A percentile compares a stretch with the other conserved stretches of the same genome.
These are phyloP conservation scores for Aspergillus conjunctus DNA, from an alignment of 495 filamentous ascomycete species.

Conservation along the genomic window DNA sequence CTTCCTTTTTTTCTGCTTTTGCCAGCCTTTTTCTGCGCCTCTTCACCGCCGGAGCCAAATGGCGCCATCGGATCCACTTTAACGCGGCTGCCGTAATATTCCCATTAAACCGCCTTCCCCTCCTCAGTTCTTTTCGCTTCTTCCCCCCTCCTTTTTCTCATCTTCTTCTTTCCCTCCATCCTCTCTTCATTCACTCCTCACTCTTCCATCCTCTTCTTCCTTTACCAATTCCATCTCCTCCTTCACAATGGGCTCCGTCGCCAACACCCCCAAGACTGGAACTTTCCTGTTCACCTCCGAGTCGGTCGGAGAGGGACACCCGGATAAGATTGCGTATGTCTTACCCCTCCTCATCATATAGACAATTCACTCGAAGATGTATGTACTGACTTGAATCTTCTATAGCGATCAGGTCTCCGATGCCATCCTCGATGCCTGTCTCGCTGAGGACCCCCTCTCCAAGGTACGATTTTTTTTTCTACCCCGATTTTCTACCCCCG, in stretches of 20 bases:
- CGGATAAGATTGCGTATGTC: slow-evolving; percentile 89
- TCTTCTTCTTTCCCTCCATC: slow-evolving; percentile 20
- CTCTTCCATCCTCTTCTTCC: slow-evolving; percentile 26
- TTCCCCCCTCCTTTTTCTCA: slow-evolving; percentile 25
- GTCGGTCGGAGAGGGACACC: slow-evolving; percentile 96
- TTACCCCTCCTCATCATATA: slow-evolving; percentile 9
- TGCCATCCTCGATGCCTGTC: slow-evolving; percentile 97
- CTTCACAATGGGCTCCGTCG: slow-evolving; percentile 60
- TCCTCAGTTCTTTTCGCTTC: slow-evolving; percentile 21
- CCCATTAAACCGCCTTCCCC: slow-evolving; percentile 19
- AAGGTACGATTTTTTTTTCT: slow-evolving; percentile 57
- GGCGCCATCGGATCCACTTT: slow-evolving; percentile 37
- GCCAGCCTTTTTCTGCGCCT: slow-evolving; percentile 20
- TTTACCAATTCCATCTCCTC: slow-evolving; percentile 26
- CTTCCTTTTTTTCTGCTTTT: slow-evolving; percentile 6
- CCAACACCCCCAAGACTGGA: slow-evolving; percentile 61
- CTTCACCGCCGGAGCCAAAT: slow-evolving; percentile 29
- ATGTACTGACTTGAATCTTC: slow-evolving; percentile 9
- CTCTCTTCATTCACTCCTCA: slow-evolving; percentile 5
- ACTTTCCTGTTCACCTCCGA: slow-evolving; percentile 99
- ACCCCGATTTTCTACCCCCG: slow-evolving; percentile 2
- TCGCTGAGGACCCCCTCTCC: slow-evolving; percentile 90
- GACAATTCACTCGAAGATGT: slow-evolving; percentile 6
- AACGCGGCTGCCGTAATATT: slow-evolving; percentile 16
- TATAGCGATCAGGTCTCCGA: slow-evolving; percentile 92